phyloP scores from a whole-genome alignment of 129 eudicot species.

The Apium graveolens region DNA sequence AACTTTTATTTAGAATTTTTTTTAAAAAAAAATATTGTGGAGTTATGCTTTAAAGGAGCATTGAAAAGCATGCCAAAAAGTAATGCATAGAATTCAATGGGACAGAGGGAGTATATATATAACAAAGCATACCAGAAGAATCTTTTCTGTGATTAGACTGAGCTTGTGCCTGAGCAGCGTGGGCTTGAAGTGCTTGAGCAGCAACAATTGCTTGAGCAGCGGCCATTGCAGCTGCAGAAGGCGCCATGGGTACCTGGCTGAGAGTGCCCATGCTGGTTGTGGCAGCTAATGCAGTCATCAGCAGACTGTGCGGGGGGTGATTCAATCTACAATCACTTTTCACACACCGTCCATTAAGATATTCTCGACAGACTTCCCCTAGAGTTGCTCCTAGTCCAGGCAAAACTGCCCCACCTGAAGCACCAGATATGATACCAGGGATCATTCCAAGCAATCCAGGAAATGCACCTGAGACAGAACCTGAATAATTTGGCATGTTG shows the following conservation, averaged over 20 bases:
- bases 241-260: conserved; percentile 98
- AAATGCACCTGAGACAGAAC: conserved; percentile 93
- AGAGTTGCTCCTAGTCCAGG: conserved; percentile 96
- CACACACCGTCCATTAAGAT: conserved; percentile 72
- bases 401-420: conserved; percentile 87
- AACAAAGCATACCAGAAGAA: conserved; percentile 34
- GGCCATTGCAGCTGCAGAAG: conserved; percentile 99
- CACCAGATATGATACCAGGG: conserved; percentile 79
- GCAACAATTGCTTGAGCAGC: conserved; percentile 99
- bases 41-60: too few relatives aligned
- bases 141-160: conserved; percentile 40
- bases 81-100: too few relatives aligned
- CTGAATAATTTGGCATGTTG: conserved; percentile 98
- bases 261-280: conserved; percentile 77
- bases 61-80: too few relatives aligned
- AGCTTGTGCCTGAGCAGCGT: conserved; percentile 70
- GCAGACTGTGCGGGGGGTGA: conserved; percentile 85
- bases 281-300: conserved; percentile 92
- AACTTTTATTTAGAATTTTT: too few relatives aligned
- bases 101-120: too few relatives aligned
- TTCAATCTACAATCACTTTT: conserved; percentile 74
- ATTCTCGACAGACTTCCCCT: conserved; percentile 93
- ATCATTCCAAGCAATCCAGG: conserved; percentile 96
- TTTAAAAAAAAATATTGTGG: too few relatives aligned
- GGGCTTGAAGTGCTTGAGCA: conserved; percentile 98